phyloP scores from a whole-genome alignment of 305 asterid species.

The Solanum hybrid region DNA sequence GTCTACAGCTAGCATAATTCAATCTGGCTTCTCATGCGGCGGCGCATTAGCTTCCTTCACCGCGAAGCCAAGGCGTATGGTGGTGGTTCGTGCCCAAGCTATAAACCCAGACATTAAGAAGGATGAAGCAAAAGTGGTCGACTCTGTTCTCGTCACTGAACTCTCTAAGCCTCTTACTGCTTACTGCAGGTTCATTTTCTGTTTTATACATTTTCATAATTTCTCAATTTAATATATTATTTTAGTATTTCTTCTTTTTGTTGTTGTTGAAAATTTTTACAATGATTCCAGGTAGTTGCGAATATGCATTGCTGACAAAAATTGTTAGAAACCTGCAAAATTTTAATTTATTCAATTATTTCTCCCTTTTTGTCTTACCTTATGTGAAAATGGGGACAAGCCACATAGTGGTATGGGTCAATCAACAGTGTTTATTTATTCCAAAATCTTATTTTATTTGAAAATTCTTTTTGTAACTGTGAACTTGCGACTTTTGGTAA shows the following conservation, averaged over 20 bases:
- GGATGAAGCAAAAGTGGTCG: constrained; percentile 76
- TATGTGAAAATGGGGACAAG: neutral
- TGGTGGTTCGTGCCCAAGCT: constrained; percentile 61
- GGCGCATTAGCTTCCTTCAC: constrained; percentile 13
- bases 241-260: neutral
- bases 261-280: neutral
- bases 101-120: constrained; percentile 74
- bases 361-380: neutral
- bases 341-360: neutral
- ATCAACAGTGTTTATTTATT: neutral
- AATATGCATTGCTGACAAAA: neutral
- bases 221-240: neutral
- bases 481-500: neutral
- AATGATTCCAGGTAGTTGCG: neutral
- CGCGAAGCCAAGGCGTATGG: constrained; percentile 35
- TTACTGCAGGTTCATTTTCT: constrained; percentile 62
- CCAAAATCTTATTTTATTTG: neutral
- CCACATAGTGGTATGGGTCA: neutral
- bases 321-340: neutral
- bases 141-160: constrained; percentile 56
- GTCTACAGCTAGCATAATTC: constrained; percentile 23
- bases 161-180: constrained; percentile 76
- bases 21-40: constrained; percentile 18
- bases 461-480: neutral
- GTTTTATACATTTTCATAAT: neutral